Percentiles rank a stretch among this genome's conserved stretches.
Conservation (phyloP, 371 early-diverging fungal species). For the Rhizopus stolonifer region DNA sequence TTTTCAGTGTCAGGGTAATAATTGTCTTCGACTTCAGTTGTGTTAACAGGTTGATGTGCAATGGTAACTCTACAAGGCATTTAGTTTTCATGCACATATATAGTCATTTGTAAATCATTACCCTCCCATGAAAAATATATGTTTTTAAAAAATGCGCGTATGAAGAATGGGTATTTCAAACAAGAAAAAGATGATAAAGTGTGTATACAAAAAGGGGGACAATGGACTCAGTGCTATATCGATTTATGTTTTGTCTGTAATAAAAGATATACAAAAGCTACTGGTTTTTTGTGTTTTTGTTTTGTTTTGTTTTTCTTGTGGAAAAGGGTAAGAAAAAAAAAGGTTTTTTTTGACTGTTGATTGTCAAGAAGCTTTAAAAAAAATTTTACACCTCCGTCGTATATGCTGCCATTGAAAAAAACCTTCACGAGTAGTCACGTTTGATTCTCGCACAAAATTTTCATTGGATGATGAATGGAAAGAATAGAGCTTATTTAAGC, state of each 20-base stretch:
- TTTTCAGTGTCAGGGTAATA: slow-evolving; percentile 8
- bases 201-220: neutral
- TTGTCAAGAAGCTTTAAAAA: slow-evolving; percentile 2
- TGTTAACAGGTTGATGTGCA: slow-evolving; percentile 22
- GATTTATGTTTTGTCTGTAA: neutral
- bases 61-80: slow-evolving; percentile 22
- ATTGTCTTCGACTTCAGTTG: slow-evolving; percentile 6
- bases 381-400: slow-evolving; percentile 1
- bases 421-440: neutral
- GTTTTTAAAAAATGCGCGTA: neutral
- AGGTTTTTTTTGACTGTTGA: slow-evolving; percentile 3
- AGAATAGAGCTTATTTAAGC: neutral
- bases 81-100: neutral
- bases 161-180: neutral
- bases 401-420: neutral
- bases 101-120: neutral
- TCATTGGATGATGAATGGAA: neutral
- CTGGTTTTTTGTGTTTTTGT: too few species aligned
- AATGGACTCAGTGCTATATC: neutral
- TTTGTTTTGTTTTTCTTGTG: neutral
- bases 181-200: neutral
- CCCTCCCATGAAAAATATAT: slow-evolving; percentile 1
- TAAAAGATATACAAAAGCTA: neutral
- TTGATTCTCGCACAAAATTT: neutral
- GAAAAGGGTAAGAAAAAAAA: neutral